phyloP scores from a whole-genome alignment of 805 yeast species.

The Teunomyces cretensis region DNA sequence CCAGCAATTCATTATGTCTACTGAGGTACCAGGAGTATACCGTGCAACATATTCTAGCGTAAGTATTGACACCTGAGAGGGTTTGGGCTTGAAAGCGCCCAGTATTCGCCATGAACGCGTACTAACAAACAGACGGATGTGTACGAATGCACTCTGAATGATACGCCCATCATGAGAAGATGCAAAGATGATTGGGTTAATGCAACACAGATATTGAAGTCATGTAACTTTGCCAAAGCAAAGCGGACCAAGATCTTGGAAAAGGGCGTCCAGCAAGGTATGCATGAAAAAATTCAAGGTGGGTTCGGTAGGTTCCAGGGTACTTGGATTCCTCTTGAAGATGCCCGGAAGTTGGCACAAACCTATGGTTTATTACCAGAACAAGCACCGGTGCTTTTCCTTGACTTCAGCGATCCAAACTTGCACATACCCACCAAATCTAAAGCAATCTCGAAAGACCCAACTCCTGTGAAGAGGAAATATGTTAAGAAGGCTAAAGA shows the following conservation, averaged over 20 bases:
- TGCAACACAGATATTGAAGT: slow-evolving; percentile 92
- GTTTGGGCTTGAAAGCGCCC: background rate
- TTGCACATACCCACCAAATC: slow-evolving; percentile 35
- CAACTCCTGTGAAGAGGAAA: slow-evolving; percentile 43
- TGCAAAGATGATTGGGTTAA: slow-evolving; percentile 93
- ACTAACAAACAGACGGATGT: slow-evolving; percentile 47
- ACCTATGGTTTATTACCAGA: slow-evolving; percentile 40
- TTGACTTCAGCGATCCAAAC: slow-evolving; percentile 36
- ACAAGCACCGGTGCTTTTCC: slow-evolving; percentile 41
- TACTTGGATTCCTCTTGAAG: slow-evolving; percentile 87
- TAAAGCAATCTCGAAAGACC: slow-evolving; percentile 35
- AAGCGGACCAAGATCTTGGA: slow-evolving; percentile 89
- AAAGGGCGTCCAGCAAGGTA: slow-evolving; percentile 86
- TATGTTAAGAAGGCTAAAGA: slow-evolving; percentile 50
- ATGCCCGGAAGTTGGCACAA: slow-evolving; percentile 54
- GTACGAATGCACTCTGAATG: slow-evolving; percentile 67
- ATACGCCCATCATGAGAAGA: slow-evolving; percentile 85
- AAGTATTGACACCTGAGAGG: slow-evolving; percentile 18
- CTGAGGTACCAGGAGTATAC: slow-evolving; percentile 38
- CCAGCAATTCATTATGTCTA: slow-evolving; percentile 20
- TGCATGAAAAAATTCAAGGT: slow-evolving; percentile 93
- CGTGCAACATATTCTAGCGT: slow-evolving; percentile 48
- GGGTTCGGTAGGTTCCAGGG: slow-evolving; percentile 98
- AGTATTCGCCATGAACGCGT: slow-evolving; percentile 2
- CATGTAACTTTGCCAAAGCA: slow-evolving; percentile 92